Conservation (phyloP, 1,139 yeast species). For the Groenewaldozyma auringiensis region DNA sequence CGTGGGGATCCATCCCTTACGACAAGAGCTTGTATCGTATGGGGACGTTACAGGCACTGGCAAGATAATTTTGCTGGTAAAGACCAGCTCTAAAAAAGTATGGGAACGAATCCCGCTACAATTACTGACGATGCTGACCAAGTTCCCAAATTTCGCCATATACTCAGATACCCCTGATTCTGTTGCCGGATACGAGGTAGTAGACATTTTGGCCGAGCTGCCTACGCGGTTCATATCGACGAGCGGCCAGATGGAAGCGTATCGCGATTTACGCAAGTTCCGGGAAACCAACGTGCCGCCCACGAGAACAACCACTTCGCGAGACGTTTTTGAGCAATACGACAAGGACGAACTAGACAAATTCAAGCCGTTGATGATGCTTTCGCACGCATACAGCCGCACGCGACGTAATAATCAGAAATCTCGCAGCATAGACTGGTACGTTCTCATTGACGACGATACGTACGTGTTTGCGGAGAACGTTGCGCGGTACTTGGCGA, state of each 20-base stretch:
- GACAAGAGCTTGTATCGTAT: background rate
- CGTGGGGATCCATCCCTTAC: background rate
- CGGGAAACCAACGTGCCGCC: conserved; percentile 15
- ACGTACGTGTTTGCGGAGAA: conserved; percentile 26
- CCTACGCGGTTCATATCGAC: conserved; percentile 18
- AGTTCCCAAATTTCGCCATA: conserved; percentile 28
- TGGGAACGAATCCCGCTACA: conserved; percentile 35
- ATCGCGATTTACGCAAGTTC: conserved; percentile 21
- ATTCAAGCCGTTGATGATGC: conserved; percentile 32
- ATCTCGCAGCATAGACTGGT: conserved; percentile 26
- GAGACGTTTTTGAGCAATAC: background rate
- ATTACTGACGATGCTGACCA: conserved; percentile 28
- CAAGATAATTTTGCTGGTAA: conserved; percentile 26
- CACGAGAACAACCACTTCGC: background rate
- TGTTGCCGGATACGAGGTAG: conserved; percentile 28
- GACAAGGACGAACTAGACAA: conserved; percentile 23
- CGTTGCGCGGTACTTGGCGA: conserved; percentile 20
- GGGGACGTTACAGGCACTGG: background rate
- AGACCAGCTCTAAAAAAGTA: conserved; percentile 31
- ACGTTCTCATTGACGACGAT: conserved; percentile 32
- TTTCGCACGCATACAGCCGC: conserved; percentile 27
- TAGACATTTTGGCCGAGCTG: conserved; percentile 27
- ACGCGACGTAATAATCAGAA: background rate
- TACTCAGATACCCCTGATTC: conserved; percentile 29
- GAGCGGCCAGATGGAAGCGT: conserved; percentile 21